These are phyloP conservation scores for Coelastrella sp. DNA, from an alignment of 139 green algal species.

Conservation along the genomic window DNA sequence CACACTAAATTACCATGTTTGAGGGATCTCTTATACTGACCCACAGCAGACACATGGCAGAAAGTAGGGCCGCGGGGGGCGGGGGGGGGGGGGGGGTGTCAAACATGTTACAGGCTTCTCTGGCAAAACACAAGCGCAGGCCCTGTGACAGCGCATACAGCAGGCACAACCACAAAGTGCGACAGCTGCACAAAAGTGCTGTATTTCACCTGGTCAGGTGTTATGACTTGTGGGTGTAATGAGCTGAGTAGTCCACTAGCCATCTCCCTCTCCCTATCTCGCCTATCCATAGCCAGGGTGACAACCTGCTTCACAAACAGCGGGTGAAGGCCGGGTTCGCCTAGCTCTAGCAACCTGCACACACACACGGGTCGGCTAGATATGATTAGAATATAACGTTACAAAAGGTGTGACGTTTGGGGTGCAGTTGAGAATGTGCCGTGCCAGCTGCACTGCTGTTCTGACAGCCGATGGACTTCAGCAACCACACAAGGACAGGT, in stretches of 20 bases:
- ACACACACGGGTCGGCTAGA: neutral
- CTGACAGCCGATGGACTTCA: too few species aligned
- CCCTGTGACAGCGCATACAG: neutral
- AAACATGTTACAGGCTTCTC: too few species aligned
- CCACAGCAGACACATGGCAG: too few species aligned
- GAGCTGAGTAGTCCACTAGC: constrained; percentile 80
- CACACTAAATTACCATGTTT: neutral
- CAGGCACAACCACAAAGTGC: neutral
- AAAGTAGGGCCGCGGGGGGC: too few species aligned
- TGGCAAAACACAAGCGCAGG: neutral
- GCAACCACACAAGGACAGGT: too few species aligned
- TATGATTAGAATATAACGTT: too few species aligned
- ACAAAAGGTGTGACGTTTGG: too few species aligned
- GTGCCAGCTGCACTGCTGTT: too few species aligned
- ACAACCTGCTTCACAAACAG: constrained; percentile 94
- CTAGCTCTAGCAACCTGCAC: constrained; percentile 75
- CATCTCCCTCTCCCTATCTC: constrained; percentile 89
- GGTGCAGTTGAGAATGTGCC: too few species aligned
- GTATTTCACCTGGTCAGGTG: constrained; percentile 51
- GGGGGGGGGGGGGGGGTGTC: too few species aligned
- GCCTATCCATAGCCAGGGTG: constrained; percentile 85
- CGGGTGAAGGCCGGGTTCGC: constrained; percentile 89
- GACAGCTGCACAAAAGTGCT: too few species aligned
- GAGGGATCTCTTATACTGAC: too few species aligned
- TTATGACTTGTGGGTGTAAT: constrained; percentile 74